A percentile compares a stretch with the other conserved stretches of the same genome.
Conservation (phyloP, 2,329 filamentous ascomycete genomes). For the Apiospora saccharicola region DNA sequence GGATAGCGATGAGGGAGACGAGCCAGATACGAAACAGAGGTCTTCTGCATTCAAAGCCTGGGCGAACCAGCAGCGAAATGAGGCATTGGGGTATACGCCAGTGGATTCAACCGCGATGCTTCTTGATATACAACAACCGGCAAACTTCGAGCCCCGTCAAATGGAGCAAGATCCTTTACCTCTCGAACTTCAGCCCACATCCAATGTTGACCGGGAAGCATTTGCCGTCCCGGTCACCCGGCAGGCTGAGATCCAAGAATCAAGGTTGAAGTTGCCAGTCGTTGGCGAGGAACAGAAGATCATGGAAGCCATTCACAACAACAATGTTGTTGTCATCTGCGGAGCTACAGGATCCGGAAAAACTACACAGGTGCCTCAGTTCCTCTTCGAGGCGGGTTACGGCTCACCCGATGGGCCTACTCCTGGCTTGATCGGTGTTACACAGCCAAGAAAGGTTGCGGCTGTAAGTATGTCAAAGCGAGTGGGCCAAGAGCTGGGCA, state of each 20-base stretch:
- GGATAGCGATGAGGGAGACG: constrained; percentile 41
- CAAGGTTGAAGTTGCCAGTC: constrained; percentile 82
- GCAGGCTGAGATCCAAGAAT: constrained; percentile 76
- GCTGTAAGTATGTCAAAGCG: constrained; percentile 97
- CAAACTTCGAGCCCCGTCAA: constrained; percentile 71
- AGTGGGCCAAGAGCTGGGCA: constrained; percentile 84
- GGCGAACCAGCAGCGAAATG: constrained; percentile 86
- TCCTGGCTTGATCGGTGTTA: constrained; percentile 92
- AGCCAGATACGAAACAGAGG: constrained; percentile 46
- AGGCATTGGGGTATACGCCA: constrained; percentile 74
- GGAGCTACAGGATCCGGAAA: constrained; percentile 97
- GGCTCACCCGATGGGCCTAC: constrained; percentile 80
- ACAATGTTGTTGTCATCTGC: constrained; percentile 89
- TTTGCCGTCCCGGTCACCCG: constrained; percentile 78
- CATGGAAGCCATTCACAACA: constrained; percentile 96
- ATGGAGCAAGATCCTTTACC: constrained; percentile 76
- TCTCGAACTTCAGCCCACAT: constrained; percentile 67
- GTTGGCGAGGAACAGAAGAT: constrained; percentile 96
- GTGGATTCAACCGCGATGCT: constrained; percentile 50
- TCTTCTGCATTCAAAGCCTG: constrained; percentile 87
- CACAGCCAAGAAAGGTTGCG: constrained; percentile 92
- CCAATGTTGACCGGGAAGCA: constrained; percentile 71
- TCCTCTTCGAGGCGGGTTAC: constrained; percentile 93
- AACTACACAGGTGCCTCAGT: constrained; percentile 96
- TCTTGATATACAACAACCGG: constrained; percentile 61